Evolutionary conservation across 441 rosid genomes (phyloP).

Genomic region (Gossypium lobatum): DNA sequence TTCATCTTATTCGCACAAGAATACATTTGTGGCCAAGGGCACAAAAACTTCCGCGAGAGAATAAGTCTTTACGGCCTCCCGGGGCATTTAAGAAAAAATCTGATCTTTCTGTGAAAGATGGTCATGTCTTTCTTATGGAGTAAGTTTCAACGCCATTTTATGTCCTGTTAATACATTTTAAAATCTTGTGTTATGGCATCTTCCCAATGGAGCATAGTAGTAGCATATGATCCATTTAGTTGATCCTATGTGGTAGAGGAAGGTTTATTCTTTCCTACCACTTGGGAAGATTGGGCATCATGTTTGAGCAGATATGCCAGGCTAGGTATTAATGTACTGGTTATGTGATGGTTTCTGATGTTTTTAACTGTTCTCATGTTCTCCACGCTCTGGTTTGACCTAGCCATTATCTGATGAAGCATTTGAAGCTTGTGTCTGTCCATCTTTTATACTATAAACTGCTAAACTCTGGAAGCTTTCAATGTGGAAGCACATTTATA

Average conservation of each 20-base stretch:
- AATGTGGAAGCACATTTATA: background rate
- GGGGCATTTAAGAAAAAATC: slow-evolving; percentile 99
- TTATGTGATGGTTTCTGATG: background rate
- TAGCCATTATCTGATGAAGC: background rate
- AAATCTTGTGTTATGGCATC: slow-evolving; percentile 4
- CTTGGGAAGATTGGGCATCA: background rate
- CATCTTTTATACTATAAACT: background rate
- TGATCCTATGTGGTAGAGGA: background rate
- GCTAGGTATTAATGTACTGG: background rate
- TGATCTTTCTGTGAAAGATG: slow-evolving; percentile 94
- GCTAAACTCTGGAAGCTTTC: background rate
- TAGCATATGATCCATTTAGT: background rate
- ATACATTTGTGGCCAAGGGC: slow-evolving; percentile 81
- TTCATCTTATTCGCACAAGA: slow-evolving; percentile 91
- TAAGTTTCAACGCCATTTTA: slow-evolving; percentile 34
- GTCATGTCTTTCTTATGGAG: slow-evolving; percentile 95
- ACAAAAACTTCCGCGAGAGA: slow-evolving; percentile 86
- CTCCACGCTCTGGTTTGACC: background rate
- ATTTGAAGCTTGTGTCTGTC: background rate
- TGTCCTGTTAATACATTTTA: background rate
- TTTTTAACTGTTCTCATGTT: background rate
- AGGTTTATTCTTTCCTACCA: background rate
- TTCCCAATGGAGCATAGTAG: background rate
- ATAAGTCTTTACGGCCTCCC: slow-evolving; percentile 89
- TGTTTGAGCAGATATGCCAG: background rate